A percentile compares a stretch with the other conserved stretches of the same genome.
Conservation (phyloP, 208 protist genomes). For the Leptomonas seymouri region DNA sequence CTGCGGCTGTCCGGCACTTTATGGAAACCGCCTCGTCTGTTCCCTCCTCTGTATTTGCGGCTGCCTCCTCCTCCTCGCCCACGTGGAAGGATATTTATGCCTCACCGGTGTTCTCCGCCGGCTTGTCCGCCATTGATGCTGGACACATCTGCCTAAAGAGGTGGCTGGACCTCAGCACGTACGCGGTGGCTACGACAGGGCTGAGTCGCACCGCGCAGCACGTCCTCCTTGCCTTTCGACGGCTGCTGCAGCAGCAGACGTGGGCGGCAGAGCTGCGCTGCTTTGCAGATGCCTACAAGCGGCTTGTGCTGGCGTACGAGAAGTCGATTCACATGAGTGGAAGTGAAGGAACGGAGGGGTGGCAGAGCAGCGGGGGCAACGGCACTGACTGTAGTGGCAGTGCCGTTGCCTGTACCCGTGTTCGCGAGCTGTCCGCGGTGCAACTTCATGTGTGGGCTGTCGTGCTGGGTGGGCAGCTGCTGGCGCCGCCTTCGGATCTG, state of each 20-base stretch:
- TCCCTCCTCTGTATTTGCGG: no score
- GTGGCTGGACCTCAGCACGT: conserved; percentile 26
- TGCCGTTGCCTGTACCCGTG: neutral
- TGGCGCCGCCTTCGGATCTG: conserved; percentile 16
- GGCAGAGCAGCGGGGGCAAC: neutral
- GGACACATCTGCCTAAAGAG: conserved; percentile 23
- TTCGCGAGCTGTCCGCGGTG: conserved; percentile 20
- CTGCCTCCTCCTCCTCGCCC: neutral
- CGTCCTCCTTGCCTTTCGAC: conserved; percentile 31
- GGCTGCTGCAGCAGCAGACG: conserved; percentile 28
- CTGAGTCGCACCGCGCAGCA: conserved; percentile 39
- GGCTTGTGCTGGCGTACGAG: conserved; percentile 23
- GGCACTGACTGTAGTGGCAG: neutral
- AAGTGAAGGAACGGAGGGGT: neutral
- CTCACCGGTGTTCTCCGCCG: conserved; percentile 30
- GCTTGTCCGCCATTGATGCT: conserved; percentile 1
- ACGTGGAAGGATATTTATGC: conserved; percentile 28
- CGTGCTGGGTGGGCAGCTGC: conserved; percentile 43
- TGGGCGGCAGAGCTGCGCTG: conserved; percentile 37
- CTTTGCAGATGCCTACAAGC: conserved; percentile 31
- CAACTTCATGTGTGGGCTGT: conserved; percentile 33
- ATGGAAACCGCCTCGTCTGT: neutral
- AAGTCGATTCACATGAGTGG: conserved; percentile 7
- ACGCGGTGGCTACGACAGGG: conserved; percentile 32
- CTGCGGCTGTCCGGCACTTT: conserved; percentile 12